Evolutionary conservation across 345 rosid species (phyloP), one percentile per base, ranked within the genome.

Genomic region (Brassica cretica): DNA sequence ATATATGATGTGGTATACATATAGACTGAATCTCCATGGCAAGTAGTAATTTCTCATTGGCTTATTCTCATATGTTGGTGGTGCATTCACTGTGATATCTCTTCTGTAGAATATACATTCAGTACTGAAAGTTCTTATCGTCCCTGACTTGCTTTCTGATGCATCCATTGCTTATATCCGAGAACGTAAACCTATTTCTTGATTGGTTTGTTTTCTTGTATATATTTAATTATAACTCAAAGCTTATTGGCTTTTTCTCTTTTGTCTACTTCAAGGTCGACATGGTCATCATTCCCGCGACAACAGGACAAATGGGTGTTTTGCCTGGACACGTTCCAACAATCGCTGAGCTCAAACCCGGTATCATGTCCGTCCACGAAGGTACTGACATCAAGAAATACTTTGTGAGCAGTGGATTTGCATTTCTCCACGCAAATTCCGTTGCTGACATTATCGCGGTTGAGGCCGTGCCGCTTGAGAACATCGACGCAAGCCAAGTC

Each of bases 231-330:
- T 58, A 27, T 35, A 62, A 51, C n/a, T 33, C 18, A 62, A 74
- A 74, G 61, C 68, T 81, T 16, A 68, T 37, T 71, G 19, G 62
- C 71, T 39, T 32, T 25, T 37, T 8, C 14, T 41, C 49, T 49
- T 25, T 70, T 21, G 61, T 15, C 12, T 76, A 53, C 71, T 55
- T 78, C 2, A 77, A 94, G 98, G 97, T 92, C 80, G 98, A 89
- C 87, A 90, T 94, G 98, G 92, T 94, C 73, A 90, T 94, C 46
- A 75, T 92, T 25, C 98, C 98, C 51, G 93, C 98, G 58, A 87
- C 97, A 53, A 89, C 95, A 2, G 95, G 97, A 61, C 97, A 94
- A 68, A 92, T 92, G 95, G 98, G 97, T 77, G 93, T 92, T 68
- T 81, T 94, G 78, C 97, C 97, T 0, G 95, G 95, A 70, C 97